Evolutionary conservation across 352 stramenopile genomes (phyloP).

Genomic region (Phytophthora boehmeriae): DNA sequence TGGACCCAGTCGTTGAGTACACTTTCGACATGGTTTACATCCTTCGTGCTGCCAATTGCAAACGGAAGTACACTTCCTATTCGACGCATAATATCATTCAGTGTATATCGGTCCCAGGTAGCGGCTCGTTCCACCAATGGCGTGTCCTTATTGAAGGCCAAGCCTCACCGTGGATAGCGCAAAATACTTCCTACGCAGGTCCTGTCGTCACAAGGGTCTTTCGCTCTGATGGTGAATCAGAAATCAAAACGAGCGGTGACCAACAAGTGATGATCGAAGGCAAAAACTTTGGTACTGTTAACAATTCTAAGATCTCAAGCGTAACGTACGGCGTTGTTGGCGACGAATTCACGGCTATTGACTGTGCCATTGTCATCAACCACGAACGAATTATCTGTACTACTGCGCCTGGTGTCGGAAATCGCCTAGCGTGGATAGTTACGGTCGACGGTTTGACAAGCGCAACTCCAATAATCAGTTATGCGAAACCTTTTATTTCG

Average conservation of each 20-base stretch:
- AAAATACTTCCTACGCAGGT: slow-evolving; percentile 60
- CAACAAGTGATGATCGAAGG: slow-evolving; percentile 63
- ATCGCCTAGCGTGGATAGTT: slow-evolving; percentile 58
- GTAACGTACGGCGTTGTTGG: slow-evolving; percentile 63
- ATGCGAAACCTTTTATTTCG: slow-evolving; percentile 52
- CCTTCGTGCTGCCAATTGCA: slow-evolving; percentile 54
- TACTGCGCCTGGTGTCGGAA: slow-evolving; percentile 55
- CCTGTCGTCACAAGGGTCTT: slow-evolving; percentile 66
- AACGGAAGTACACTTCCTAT: slow-evolving; percentile 49
- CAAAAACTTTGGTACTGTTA: slow-evolving; percentile 58
- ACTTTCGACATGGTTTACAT: slow-evolving; percentile 38
- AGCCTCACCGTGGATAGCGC: slow-evolving; percentile 32
- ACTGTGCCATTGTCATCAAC: slow-evolving; percentile 52
- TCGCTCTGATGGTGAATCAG: slow-evolving; percentile 42
- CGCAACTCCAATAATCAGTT: slow-evolving; percentile 61
- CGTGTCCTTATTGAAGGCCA: slow-evolving; percentile 46
- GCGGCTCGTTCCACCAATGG: slow-evolving; percentile 51
- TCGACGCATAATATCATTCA: slow-evolving; percentile 52
- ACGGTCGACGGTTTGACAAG: slow-evolving; percentile 59
- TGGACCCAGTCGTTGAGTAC: slow-evolving; percentile 59
- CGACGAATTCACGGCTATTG: slow-evolving; percentile 41
- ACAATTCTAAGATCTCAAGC: slow-evolving; percentile 33
- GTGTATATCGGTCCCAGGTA: slow-evolving; percentile 54
- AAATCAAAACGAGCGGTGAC: slow-evolving; percentile 54
- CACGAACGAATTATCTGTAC: slow-evolving; percentile 59